Base-by-base conservation (phyloP, 2,329 filamentous ascomycete genomes). In the Chaetomiaceae sp. region DNA sequence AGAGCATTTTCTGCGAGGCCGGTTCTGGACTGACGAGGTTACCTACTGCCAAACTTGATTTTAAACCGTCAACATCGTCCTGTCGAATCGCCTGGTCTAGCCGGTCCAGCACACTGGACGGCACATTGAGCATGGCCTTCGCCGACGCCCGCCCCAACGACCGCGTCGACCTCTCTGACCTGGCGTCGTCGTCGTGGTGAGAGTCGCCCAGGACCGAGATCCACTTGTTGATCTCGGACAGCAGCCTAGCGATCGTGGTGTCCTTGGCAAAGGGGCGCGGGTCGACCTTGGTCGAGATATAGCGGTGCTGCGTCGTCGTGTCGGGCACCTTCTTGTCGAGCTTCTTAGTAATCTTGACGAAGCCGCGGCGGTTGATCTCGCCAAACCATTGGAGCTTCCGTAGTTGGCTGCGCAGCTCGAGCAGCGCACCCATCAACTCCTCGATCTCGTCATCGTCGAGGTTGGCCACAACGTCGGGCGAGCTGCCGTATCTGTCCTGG, bases 321-420 rank as follows among this genome's bases (percentile, higher is more conserved):
- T 79, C 76, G 1, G 84, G 76, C 3, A 96, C 79, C 69, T 95
- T 96, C 71, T 98, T 98, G 68, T 98, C 93, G 37, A 96, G 73
- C 68, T 98, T 98, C 73, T 98, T 98, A 42, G 93, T 95, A 65
- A 98, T 98, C 71, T 98, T 98, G 65, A 94, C 81, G 61, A 98
- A 98, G 2, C 93, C 93, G 54, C 88, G 78, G 42, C 90, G 81
- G 65, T 98, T 98, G 60, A 97, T 91, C 68, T 97, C 91, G 40
- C 90, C 91, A 63, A 97, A 98, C 90, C 90, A 97, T 65, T 95
- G 87, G 42, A 98, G 73, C 60, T 97, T 97, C 49, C 93, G 79
- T 56, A 97, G 69, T 62, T 94, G 87, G 42, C 83, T 84, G 47
- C 93, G 81, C 50, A 97, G 74, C 67, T 98, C 93, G 26, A 97